These are phyloP conservation scores for button mushroom (Agaricus bisporus) DNA, from an alignment of 768 basidiomycete species.

Conservation along the genomic window DNA sequence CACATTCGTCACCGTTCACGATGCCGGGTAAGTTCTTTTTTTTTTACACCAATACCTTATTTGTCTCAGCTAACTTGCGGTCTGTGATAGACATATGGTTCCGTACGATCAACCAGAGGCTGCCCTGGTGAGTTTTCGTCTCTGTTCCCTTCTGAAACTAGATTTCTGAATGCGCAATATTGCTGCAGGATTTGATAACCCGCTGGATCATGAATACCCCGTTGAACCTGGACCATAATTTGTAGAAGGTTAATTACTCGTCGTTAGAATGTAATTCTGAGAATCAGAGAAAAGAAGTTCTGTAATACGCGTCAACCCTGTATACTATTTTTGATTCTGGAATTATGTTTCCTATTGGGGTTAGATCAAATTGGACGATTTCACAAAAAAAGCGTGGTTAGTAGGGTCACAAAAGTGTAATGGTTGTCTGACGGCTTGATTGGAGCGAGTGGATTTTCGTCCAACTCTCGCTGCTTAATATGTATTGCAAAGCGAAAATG, in stretches of 20 bases:
- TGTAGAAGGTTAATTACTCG: background rate
- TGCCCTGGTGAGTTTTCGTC: constrained; percentile 49
- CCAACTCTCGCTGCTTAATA: too few relatives aligned
- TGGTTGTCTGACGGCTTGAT: too few relatives aligned
- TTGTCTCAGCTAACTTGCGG: background rate
- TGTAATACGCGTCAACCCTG: too few relatives aligned
- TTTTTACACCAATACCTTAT: background rate
- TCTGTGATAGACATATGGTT: constrained; percentile 68
- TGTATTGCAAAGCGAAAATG: too few relatives aligned
- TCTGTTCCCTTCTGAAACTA: background rate
- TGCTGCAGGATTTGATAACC: constrained; percentile 48
- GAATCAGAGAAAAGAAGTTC: too few relatives aligned
- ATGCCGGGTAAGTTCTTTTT: constrained; percentile 57
- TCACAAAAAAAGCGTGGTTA: too few relatives aligned
- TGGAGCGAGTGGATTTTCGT: too few relatives aligned
- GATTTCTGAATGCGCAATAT: background rate
- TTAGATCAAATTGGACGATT: too few relatives aligned
- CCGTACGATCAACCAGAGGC: constrained; percentile 88
- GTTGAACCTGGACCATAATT: background rate
- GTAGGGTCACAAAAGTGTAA: too few relatives aligned
- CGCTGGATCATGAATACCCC: constrained; percentile 34
- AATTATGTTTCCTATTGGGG: too few relatives aligned
- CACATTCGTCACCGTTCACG: constrained; percentile 71
- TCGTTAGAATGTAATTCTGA: background rate
- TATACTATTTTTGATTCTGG: too few relatives aligned